Conservation (phyloP, 169 alveolate genomes). For the Eimeria necatrix region DNA sequence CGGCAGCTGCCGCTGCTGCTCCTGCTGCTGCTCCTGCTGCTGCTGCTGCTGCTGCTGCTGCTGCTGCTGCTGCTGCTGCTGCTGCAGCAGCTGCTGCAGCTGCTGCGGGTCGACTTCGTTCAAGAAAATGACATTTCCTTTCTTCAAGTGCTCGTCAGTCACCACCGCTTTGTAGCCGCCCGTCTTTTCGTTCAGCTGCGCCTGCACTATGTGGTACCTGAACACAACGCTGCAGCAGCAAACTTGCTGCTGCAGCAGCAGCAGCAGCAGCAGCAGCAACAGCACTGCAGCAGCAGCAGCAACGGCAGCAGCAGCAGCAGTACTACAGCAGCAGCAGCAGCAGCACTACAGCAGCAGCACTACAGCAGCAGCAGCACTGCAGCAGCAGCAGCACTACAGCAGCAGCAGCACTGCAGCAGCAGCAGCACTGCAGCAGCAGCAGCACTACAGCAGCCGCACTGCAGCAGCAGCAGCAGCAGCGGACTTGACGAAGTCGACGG, state of each 20-base stretch:
- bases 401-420: neutral
- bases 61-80: neutral
- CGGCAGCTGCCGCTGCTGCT: neutral
- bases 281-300: too few species aligned
- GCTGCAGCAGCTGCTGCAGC: conserved; percentile 9
- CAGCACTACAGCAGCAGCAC: too few species aligned
- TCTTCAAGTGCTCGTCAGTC: conserved; percentile 76
- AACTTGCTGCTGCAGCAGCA: neutral
- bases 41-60: neutral
- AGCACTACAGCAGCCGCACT: neutral
- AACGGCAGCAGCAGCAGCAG: too few species aligned
- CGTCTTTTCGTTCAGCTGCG: conserved; percentile 74
- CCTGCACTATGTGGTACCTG: conserved; percentile 77
- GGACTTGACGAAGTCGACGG: conserved; percentile 76
- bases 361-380: too few species aligned
- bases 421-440: neutral
- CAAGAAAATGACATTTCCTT: conserved; percentile 76
- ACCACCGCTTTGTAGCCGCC: conserved; percentile 70
- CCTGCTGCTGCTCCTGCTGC: neutral
- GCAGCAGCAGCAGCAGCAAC: neutral
- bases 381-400: too few species aligned
- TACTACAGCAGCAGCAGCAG: too few species aligned
- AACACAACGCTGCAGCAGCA: neutral
- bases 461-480: neutral
- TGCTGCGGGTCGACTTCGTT: conserved; percentile 46